Evolutionary conservation across 768 basidiomycete genomes (phyloP).

Genomic region (Chalciporus chontae): DNA sequence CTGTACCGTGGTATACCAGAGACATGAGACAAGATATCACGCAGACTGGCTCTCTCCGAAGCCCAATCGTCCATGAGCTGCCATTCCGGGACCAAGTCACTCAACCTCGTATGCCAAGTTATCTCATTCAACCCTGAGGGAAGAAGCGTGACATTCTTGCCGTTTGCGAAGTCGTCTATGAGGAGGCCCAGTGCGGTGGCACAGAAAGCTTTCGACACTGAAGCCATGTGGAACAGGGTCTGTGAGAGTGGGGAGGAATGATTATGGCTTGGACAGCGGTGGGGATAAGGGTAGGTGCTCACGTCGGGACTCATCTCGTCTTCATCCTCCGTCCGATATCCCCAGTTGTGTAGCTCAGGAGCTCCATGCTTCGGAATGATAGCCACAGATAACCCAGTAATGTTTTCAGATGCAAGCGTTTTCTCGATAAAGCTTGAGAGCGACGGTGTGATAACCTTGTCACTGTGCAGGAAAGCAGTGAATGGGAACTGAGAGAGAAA

Average conservation of each 20-base stretch:
- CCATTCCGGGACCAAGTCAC: slow-evolving; percentile 41
- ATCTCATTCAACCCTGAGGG: slow-evolving; percentile 29
- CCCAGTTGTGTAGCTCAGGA: slow-evolving; percentile 34
- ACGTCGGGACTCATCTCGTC: slow-evolving; percentile 33
- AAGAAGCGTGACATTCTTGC: slow-evolving; percentile 33
- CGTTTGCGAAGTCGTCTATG: slow-evolving; percentile 37
- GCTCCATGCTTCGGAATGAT: slow-evolving; percentile 24
- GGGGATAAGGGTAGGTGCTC: slow-evolving; percentile 4
- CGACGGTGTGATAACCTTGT: slow-evolving; percentile 14
- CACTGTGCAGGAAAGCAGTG: background rate
- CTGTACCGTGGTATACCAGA: slow-evolving; percentile 38
- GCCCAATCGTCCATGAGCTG: slow-evolving; percentile 39
- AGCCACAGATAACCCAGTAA: slow-evolving; percentile 31
- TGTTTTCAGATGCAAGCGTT: slow-evolving; percentile 18
- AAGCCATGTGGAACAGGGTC: slow-evolving; percentile 39
- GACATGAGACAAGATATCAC: slow-evolving; percentile 28
- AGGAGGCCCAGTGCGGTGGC: slow-evolving; percentile 38
- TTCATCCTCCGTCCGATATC: slow-evolving; percentile 33
- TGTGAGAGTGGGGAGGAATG: slow-evolving; percentile 3
- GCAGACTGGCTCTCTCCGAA: slow-evolving; percentile 30
- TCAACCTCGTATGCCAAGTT: slow-evolving; percentile 36
- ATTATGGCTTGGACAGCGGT: background rate
- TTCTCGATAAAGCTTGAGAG: slow-evolving; percentile 18
- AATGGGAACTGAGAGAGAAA: slow-evolving; percentile 4
- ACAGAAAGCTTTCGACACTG: slow-evolving; percentile 40